phyloP scores from a whole-genome alignment of 139 green algal genomes.

The Chlorella sorokiniana region DNA sequence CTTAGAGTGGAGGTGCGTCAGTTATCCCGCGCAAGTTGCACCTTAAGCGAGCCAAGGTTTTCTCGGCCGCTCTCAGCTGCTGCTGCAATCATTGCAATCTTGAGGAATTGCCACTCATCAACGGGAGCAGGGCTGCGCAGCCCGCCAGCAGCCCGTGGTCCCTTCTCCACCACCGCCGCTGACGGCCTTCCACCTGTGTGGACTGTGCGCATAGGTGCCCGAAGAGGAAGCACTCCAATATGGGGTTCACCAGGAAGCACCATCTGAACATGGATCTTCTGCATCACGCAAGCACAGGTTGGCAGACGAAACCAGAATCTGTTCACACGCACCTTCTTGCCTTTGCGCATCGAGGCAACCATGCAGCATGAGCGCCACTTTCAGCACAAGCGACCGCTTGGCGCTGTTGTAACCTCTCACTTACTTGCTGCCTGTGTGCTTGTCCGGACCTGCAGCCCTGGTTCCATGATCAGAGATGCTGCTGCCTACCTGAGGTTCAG shows the following conservation, averaged over 20 bases:
- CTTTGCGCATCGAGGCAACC: no score
- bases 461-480: not conserved
- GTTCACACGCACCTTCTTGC: no score
- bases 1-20: not conserved
- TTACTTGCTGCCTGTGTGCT: no score
- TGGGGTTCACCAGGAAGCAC: conserved; percentile 13
- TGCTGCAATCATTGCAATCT: no score
- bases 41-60: no score
- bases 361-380: no score
- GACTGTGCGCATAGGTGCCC: not conserved
- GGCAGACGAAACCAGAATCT: not conserved
- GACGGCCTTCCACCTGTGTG: not conserved
- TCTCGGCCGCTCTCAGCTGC: no score
- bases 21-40: no score
- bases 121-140: no score
- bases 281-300: not conserved
- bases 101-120: no score
- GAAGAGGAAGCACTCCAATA: conserved; percentile 4
- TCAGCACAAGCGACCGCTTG: no score
- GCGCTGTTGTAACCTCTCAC: no score
- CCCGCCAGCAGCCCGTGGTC: not conserved
- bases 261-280: not conserved
- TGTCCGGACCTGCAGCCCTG: not conserved
- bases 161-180: not conserved
- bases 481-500: not conserved